phyloP scores from a whole-genome alignment of 1,284 basidiomycete genomes.

The Irpex sp. region DNA sequence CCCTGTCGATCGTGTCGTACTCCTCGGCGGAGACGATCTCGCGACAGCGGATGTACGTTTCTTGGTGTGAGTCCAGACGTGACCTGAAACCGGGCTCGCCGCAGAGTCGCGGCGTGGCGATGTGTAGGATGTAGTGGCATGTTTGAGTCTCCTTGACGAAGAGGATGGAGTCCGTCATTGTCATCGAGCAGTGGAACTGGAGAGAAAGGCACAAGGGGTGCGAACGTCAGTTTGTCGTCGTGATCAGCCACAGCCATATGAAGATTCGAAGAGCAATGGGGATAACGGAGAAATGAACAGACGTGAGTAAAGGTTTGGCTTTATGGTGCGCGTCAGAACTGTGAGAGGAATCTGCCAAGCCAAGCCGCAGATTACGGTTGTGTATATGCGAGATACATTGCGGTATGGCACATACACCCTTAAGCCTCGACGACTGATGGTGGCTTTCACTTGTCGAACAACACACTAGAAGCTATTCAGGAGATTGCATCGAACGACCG shows the following conservation, averaged over 20 bases:
- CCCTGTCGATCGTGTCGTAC: slow-evolving; percentile 27
- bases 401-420: neutral
- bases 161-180: slow-evolving; percentile 80
- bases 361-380: neutral
- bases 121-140: slow-evolving; percentile 87
- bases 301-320: neutral
- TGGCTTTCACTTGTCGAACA: neutral
- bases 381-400: neutral
- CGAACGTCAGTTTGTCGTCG: neutral
- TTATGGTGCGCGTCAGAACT: neutral
- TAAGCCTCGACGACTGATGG: neutral
- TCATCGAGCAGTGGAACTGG: slow-evolving; percentile 93
- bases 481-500: neutral
- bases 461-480: neutral
- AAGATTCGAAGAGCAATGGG: neutral
- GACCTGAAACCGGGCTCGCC: slow-evolving; percentile 88
- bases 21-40: slow-evolving; percentile 52
- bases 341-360: neutral
- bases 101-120: slow-evolving; percentile 91
- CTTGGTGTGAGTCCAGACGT: slow-evolving; percentile 57
- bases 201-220: neutral
- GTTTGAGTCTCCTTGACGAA: slow-evolving; percentile 91
- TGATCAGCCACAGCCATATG: neutral
- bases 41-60: slow-evolving; percentile 70
- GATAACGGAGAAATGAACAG: too few relatives aligned